phyloP scores from a whole-genome alignment of 2,329 filamentous ascomycete genomes.

The Elsinoe australis region DNA sequence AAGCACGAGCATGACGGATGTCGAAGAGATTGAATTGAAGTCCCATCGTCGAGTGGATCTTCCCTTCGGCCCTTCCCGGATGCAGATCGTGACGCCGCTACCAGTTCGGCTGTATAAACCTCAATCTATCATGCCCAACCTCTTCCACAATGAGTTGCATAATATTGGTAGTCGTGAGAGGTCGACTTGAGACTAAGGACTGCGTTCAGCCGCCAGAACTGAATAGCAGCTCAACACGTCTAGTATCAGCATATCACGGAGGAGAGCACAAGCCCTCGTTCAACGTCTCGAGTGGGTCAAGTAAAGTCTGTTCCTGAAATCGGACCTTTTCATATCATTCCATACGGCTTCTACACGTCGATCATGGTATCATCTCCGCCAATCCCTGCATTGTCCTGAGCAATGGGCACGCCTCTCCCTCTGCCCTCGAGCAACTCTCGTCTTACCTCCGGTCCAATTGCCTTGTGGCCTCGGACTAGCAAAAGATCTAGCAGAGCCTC shows the following conservation, averaged over 20 bases:
- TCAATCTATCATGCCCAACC: neutral
- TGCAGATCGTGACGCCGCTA: constrained; percentile 2
- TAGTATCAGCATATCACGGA: too few species aligned
- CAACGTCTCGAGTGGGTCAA: neutral
- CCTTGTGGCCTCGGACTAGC: constrained; percentile 72
- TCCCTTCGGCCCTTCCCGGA: neutral
- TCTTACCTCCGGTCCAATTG: constrained; percentile 84
- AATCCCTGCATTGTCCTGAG: constrained; percentile 42
- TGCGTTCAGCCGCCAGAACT: too few species aligned
- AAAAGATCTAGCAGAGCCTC: constrained; percentile 85
- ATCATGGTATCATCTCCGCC: constrained; percentile 89
- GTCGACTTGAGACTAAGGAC: too few species aligned
- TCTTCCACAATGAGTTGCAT: neutral
- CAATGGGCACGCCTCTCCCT: constrained; percentile 69
- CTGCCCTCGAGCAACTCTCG: constrained; percentile 81
- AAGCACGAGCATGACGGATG: too few species aligned
- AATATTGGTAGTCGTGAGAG: too few species aligned
- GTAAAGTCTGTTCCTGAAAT: constrained; percentile 1
- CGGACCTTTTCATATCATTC: neutral
- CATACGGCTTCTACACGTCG: constrained; percentile 28
- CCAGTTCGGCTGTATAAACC: neutral
- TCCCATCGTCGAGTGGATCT: neutral
- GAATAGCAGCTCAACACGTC: too few species aligned
- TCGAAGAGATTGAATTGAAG: too few species aligned
- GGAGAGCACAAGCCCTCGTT: too few species aligned